These are phyloP conservation scores for Boletus barrowsii DNA, from an alignment of 768 basidiomycete species.

Conservation along the genomic window DNA sequence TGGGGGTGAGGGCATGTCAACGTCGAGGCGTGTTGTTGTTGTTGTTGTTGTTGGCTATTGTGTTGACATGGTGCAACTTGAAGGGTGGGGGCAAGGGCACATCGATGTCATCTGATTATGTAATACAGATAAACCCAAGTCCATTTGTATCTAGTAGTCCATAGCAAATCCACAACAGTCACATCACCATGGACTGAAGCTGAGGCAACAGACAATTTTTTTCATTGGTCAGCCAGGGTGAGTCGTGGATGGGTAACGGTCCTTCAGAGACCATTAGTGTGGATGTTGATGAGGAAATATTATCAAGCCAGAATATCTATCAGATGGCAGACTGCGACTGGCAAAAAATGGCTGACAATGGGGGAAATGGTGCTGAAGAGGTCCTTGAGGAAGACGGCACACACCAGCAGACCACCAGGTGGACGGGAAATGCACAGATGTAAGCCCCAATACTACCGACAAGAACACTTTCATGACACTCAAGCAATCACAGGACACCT, in stretches of 20 bases:
- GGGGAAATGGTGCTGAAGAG: conserved; percentile 10
- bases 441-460: background rate
- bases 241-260: conserved; percentile 7
- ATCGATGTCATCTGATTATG: no score
- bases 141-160: no score
- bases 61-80: no score
- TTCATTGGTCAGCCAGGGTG: conserved; percentile 15
- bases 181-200: conserved; percentile 9
- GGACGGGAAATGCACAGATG: no score
- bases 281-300: conserved; percentile 29
- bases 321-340: conserved; percentile 22
- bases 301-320: conserved; percentile 35
- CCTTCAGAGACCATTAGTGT: conserved; percentile 16
- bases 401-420: background rate
- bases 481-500: background rate
- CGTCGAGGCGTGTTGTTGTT: no score
- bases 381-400: background rate
- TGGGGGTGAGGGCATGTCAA: no score
- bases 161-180: background rate
- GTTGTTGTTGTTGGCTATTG: no score
- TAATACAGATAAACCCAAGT: no score
- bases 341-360: conserved; percentile 7
- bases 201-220: conserved; percentile 23
- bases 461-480: background rate
- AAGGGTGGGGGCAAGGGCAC: no score